A percentile compares a stretch with the other conserved stretches of the same genome.
These are phyloP conservation scores for Tricholoma sp. DNA, from an alignment of 768 basidiomycete species.

Conservation along the genomic window DNA sequence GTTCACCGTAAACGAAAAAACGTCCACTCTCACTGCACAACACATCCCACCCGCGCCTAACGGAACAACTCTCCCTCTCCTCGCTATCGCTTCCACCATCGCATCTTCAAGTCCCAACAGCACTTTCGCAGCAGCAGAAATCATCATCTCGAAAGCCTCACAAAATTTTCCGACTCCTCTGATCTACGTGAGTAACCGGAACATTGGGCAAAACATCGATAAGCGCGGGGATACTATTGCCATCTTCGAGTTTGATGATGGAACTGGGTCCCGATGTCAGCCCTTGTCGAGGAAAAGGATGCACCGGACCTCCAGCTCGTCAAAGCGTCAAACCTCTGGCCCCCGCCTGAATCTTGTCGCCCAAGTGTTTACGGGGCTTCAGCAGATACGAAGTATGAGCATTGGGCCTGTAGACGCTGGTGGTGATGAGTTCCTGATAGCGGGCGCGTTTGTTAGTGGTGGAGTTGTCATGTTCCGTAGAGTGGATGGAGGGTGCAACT, in stretches of 20 bases:
- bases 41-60: constrained; percentile 43
- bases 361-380: constrained; percentile 50
- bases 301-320: not conserved
- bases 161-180: constrained; percentile 37
- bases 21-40: constrained; percentile 50
- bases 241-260: constrained; percentile 40
- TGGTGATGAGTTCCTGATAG: constrained; percentile 47
- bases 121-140: constrained; percentile 46
- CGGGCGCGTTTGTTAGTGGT: constrained; percentile 44
- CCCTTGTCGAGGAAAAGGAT: not conserved
- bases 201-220: constrained; percentile 40
- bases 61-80: constrained; percentile 37
- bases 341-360: constrained; percentile 32
- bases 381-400: constrained; percentile 52
- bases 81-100: constrained; percentile 41
- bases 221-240: constrained; percentile 53
- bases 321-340: not conserved
- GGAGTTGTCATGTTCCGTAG: constrained; percentile 58
- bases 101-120: constrained; percentile 35
- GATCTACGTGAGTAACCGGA: constrained; percentile 56
- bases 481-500: constrained; percentile 45
- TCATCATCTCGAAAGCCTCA: constrained; percentile 43
- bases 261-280: constrained; percentile 1
- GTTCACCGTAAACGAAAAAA: constrained; percentile 49
- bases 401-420: constrained; percentile 36